These are phyloP conservation scores for Cryptococcus amylolentus DNA, from an alignment of 1,284 basidiomycete species.

Conservation along the genomic window DNA sequence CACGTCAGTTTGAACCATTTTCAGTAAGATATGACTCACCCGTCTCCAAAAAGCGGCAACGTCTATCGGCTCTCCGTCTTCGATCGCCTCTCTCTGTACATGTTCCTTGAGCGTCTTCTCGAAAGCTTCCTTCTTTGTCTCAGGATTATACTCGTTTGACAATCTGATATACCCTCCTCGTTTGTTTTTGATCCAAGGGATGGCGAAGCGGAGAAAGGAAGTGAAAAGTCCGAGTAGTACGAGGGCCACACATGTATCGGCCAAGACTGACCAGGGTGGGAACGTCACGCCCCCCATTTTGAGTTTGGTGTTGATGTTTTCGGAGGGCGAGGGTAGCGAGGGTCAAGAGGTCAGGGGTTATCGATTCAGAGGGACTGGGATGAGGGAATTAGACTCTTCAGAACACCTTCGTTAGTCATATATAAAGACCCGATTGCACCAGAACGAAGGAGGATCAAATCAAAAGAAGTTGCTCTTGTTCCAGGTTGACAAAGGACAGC, in stretches of 20 bases:
- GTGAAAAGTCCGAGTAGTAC: not conserved
- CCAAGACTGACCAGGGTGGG: conserved; percentile 5
- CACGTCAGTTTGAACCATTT: not conserved
- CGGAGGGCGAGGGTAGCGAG: not conserved
- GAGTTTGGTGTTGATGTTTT: not conserved
- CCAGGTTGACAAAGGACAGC: not conserved
- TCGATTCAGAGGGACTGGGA: no score
- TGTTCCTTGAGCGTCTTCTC: conserved; percentile 2
- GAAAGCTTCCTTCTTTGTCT: conserved; percentile 7
- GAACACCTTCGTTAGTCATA: not conserved
- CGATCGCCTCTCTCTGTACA: conserved; percentile 1
- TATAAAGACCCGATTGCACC: not conserved
- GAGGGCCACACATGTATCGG: not conserved
- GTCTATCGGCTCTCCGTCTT: conserved; percentile 25
- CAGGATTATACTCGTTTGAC: not conserved
- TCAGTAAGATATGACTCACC: conserved; percentile 12
- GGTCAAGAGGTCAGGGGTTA: not conserved
- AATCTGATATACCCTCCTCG: conserved; percentile 3
- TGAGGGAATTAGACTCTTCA: no score
- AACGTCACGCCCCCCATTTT: not conserved
- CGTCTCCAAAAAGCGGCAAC: conserved; percentile 19
- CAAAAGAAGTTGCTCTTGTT: not conserved
- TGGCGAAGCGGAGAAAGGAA: not conserved
- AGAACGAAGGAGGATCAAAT: not conserved
- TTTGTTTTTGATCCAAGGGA: not conserved